phyloP scores from a whole-genome alignment of 306 rosid species.

The Cucumis hystrix region DNA sequence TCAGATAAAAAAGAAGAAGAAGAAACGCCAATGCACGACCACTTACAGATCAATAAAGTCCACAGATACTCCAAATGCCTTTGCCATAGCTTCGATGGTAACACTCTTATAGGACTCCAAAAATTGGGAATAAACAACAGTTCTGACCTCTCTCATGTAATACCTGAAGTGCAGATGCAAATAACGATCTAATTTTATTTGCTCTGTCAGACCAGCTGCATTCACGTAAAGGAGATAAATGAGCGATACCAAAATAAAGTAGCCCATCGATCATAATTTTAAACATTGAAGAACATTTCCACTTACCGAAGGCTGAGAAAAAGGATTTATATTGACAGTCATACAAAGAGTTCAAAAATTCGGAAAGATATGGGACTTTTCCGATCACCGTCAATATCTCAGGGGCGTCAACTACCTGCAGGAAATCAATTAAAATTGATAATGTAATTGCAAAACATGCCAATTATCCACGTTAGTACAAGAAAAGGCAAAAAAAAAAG shows the following conservation, averaged over 20 bases:
- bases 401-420: slow-evolving; percentile 91
- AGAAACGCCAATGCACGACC: not conserved
- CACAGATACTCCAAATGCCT: slow-evolving; percentile 88
- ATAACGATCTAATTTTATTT: slow-evolving; percentile 84
- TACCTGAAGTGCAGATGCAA: slow-evolving; percentile 87
- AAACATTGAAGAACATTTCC: not conserved
- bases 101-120: slow-evolving; percentile 97
- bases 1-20: no score
- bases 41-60: slow-evolving; percentile 94
- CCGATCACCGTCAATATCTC: slow-evolving; percentile 93
- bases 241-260: not conserved
- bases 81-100: slow-evolving; percentile 94
- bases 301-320: slow-evolving; percentile 85
- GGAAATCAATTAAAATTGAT: not conserved
- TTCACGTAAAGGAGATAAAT: slow-evolving; percentile 1
- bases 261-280: not conserved
- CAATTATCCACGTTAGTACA: not conserved
- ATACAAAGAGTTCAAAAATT: slow-evolving; percentile 69
- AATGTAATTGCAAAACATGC: not conserved
- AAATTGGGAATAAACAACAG: slow-evolving; percentile 80
- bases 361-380: slow-evolving; percentile 71
- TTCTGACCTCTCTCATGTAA: slow-evolving; percentile 92
- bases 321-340: slow-evolving; percentile 83
- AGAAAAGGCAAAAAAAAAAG: not conserved
- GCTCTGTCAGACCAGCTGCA: slow-evolving; percentile 84